Base-by-base conservation (phyloP, 805 yeast species). In the Candida dendrica region DNA sequence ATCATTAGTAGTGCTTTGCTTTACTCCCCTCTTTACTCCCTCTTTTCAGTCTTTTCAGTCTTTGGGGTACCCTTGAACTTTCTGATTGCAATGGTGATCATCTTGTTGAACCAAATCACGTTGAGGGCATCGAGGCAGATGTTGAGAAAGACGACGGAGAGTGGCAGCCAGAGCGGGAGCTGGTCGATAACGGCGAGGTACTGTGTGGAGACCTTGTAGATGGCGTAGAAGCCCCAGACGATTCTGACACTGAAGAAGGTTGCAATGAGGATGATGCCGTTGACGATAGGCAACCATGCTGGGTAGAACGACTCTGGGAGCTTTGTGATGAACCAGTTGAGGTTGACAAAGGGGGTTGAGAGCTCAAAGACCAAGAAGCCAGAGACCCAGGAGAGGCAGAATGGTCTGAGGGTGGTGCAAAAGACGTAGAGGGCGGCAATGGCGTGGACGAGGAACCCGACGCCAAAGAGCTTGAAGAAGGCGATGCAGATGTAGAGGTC, bases 271-370 rank as follows among this genome's bases (percentile, higher is more conserved):
- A 75, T 49, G 8, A 88, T 40, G 0, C 98, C 98, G 59, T 93
- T 93, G 50, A 81, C 52, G 14, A 75, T 56, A 40, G 79, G 74
- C 10, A 77, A 42, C 47, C 56, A 68, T 19, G 68, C 69, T 34
- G 84, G 79, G 40, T 87, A 69, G 3, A 77, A 61, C 3, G 84
- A 85, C 1, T 71, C 71, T 1, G 95, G 93, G 15, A 89, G 68
- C 52, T 85, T 81, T 27, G 84, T 73, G 29, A 88, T 80, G 61
- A 83, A 90, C 96, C 97, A 93, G 61, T 93, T 87, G 58, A 86
- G 60, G 63, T 93, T 95, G 47, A 93, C 96, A 64, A 93, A 93
- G 8, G 98, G 98, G 2, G 97, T 86, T 37, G 95, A 83, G 34
- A 85, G 72, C 64, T 93, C 98, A 62, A 84, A 93, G 39, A 85